Evolutionary conservation across 2,329 filamentous ascomycete species (phyloP).

Genomic region (Calonectria pseudoturangicola): DNA sequence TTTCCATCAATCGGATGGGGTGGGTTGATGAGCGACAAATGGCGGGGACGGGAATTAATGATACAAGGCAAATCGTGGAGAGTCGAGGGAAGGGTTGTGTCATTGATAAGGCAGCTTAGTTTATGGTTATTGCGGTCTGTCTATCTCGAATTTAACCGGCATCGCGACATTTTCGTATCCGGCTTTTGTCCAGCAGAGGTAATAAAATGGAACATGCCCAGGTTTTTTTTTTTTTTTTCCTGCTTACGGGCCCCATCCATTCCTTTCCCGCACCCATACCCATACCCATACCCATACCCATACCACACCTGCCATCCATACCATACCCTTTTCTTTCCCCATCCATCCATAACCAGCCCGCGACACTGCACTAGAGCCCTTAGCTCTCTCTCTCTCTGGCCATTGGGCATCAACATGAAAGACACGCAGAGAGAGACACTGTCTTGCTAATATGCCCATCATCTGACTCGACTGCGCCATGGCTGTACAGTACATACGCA

Average conservation of each 20-base stretch:
- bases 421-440: background rate
- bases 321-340: background rate
- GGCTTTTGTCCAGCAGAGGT: background rate
- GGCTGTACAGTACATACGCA: background rate
- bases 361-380: background rate
- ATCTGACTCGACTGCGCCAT: conserved; percentile 27
- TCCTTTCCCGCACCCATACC: background rate
- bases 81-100: too few relatives aligned
- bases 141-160: conserved; percentile 17
- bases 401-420: conserved; percentile 5
- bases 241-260: background rate
- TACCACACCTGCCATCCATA: background rate
- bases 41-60: conserved; percentile 14
- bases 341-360: background rate
- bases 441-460: background rate
- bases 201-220: background rate
- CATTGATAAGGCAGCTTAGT: too few relatives aligned
- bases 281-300: background rate
- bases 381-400: background rate
- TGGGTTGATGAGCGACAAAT: background rate
- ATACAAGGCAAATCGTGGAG: background rate
- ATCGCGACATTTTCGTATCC: conserved; percentile 24
- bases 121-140: background rate
- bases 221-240: background rate
- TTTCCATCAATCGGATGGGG: conserved; percentile 25